Conservation (phyloP, 83 land plant genomes). For the Thuja plicata region DNA sequence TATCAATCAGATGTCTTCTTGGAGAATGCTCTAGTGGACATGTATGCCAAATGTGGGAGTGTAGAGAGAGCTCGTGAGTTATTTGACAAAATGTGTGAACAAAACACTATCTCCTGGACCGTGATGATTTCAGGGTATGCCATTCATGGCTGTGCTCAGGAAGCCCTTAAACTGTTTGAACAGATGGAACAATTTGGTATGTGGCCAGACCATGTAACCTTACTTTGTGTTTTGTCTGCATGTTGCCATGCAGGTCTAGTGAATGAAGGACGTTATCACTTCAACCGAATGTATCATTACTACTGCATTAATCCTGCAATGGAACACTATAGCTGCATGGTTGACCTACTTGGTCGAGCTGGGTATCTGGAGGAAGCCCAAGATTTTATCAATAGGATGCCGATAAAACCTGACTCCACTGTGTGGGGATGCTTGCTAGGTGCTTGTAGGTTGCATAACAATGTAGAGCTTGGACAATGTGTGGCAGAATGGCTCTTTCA, state of each 20-base stretch:
- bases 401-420: background rate
- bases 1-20: background rate
- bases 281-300: background rate
- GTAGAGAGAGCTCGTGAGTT: background rate
- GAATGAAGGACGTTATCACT: background rate
- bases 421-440: background rate
- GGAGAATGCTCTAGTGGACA: background rate
- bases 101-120: background rate
- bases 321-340: background rate
- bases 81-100: background rate
- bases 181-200: background rate
- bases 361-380: background rate
- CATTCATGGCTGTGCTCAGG: background rate
- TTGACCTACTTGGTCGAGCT: background rate
- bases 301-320: background rate
- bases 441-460: background rate
- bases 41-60: conserved; percentile 1
- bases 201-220: background rate
- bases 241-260: conserved; percentile 3
- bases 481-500: background rate
- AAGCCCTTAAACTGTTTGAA: conserved; percentile 1
- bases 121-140: conserved; percentile 5
- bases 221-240: conserved; percentile 1
- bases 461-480: background rate
- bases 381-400: background rate